These are phyloP conservation scores for Cyanidiococcus yangmingshanensis DNA, from an alignment of 23 red algal genomes.

Conservation along the genomic window DNA sequence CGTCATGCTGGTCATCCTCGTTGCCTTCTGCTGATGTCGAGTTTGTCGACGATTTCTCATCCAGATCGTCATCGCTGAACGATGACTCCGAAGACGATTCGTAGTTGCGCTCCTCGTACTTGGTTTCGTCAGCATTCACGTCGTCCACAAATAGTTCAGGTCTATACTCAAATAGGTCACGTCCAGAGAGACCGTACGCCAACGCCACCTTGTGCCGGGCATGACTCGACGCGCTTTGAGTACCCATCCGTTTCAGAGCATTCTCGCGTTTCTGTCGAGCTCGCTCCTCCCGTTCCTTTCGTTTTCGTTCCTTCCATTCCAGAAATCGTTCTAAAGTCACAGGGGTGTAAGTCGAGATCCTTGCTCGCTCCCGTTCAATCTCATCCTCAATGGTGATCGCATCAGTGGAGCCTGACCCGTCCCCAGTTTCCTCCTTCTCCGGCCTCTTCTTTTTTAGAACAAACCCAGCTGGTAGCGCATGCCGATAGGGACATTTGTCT, in stretches of 20 bases:
- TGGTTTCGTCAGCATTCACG: conserved; percentile 57
- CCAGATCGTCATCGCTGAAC: not conserved
- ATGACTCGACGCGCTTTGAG: conserved; percentile 33
- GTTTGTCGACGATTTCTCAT: too few relatives aligned
- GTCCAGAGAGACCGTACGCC: conserved; percentile 63
- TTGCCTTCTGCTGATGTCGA: too few relatives aligned
- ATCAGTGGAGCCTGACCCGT: conserved; percentile 52
- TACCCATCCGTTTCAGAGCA: conserved; percentile 17
- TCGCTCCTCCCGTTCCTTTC: conserved; percentile 25
- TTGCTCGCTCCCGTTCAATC: conserved; percentile 79
- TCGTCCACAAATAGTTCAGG: conserved; percentile 92
- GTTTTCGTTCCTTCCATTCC: conserved; percentile 61
- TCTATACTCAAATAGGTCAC: conserved; percentile 64
- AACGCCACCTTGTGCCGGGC: conserved; percentile 33
- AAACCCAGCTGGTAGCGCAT: conserved; percentile 1
- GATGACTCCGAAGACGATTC: not conserved
- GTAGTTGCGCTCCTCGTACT: conserved; percentile 29
- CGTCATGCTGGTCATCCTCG: too few relatives aligned
- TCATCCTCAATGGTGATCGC: conserved; percentile 82
- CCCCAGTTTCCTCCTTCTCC: conserved; percentile 49
- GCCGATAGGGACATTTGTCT: conserved; percentile 4
- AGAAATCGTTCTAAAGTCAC: conserved; percentile 81
- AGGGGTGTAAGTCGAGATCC: conserved; percentile 57
- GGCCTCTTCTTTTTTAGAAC: conserved; percentile 48
- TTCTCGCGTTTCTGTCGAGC: conserved; percentile 13